These are phyloP conservation scores for Saccharomyces mikatae DNA, from an alignment of 805 yeast species.

Conservation along the genomic window DNA sequence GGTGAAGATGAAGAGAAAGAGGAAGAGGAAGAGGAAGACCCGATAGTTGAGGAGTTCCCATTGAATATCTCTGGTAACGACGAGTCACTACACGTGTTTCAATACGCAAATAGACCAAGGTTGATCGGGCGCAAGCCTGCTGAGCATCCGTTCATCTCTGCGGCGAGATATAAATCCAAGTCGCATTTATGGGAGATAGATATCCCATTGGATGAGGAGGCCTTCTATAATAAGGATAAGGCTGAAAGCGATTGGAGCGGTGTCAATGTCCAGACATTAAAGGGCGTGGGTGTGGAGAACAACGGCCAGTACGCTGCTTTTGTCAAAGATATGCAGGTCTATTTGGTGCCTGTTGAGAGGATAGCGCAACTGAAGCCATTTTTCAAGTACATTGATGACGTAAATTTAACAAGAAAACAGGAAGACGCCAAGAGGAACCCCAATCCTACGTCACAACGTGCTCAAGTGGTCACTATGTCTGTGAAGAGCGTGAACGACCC, in stretches of 20 bases:
- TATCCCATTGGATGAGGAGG: constrained; percentile 60
- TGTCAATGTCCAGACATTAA: constrained; percentile 51
- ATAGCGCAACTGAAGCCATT: constrained; percentile 75
- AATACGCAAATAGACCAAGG: constrained; percentile 41
- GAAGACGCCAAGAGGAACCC: constrained; percentile 35
- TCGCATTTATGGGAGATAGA: constrained; percentile 66
- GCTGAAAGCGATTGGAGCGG: constrained; percentile 55
- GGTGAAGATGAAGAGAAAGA: constrained; percentile 26
- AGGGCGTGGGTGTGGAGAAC: constrained; percentile 57
- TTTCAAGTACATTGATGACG: constrained; percentile 69
- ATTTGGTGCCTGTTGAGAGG: constrained; percentile 56
- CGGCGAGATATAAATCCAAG: constrained; percentile 50
- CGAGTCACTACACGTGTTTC: constrained; percentile 39
- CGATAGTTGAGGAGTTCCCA: constrained; percentile 54
- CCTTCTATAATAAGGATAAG: constrained; percentile 59
- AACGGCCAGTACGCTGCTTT: constrained; percentile 46
- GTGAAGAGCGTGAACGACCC: constrained; percentile 55
- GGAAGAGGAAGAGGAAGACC: constrained; percentile 46
- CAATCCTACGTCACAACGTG: constrained; percentile 32
- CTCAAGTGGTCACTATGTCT: constrained; percentile 68
- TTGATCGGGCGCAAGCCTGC: constrained; percentile 19
- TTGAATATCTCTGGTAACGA: constrained; percentile 36
- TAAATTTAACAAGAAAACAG: constrained; percentile 39
- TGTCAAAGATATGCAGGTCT: constrained; percentile 42
- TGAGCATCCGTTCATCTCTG: constrained; percentile 33